Evolutionary conservation across 495 filamentous ascomycete species (phyloP), one percentile per base, ranked within the genome.

Genomic region (Neurospora tetrasperma): DNA sequence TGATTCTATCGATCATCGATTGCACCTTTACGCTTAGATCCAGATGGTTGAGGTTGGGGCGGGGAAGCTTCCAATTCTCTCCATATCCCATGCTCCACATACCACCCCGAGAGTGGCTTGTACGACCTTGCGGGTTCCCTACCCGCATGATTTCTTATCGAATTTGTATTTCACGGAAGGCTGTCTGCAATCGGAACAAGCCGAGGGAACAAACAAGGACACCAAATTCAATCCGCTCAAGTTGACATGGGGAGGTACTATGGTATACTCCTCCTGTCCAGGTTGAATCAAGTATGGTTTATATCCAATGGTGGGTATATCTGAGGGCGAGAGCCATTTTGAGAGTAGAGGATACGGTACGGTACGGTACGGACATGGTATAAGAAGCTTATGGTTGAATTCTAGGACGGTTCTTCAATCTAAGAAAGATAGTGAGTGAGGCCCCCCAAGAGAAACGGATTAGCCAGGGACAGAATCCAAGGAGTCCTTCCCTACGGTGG

Each of bases 401-500:
- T 35, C 35, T 16, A 69, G 20, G 27, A 70, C 16, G 31, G 20
- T 42, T 42, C 69, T 8, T 38, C 43, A n/a, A 46, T 39, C 70
- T 44, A 18, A 31, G 8, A 43, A 9, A 40, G 31, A 41, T 39
- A 23, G 38, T 42, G 42, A 4, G 40, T 66, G 54, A 18, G 27
- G 18, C 54, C 54, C 10, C 5, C 46, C 27, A n/a, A 46, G 70
- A 44, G 23, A 68, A 40, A 39, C 18, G 16, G 16, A 72, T 82
- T 79, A 86, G 72, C 85, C 84, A 66, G 82, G 80, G 8, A 86
- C 89, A 20, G 83, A 88, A 81, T 94, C 92, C 66, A 94, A 76
- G 54, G 87, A 86, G 27, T 88, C 90, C 80, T 91, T 91, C 31
- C 89, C 89, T 42, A 85, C 83, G 8, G 89, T 90, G n/a, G 88